These are phyloP conservation scores for Termitomyces eurrhizus DNA, from an alignment of 768 basidiomycete genomes.

Conservation along the genomic window DNA sequence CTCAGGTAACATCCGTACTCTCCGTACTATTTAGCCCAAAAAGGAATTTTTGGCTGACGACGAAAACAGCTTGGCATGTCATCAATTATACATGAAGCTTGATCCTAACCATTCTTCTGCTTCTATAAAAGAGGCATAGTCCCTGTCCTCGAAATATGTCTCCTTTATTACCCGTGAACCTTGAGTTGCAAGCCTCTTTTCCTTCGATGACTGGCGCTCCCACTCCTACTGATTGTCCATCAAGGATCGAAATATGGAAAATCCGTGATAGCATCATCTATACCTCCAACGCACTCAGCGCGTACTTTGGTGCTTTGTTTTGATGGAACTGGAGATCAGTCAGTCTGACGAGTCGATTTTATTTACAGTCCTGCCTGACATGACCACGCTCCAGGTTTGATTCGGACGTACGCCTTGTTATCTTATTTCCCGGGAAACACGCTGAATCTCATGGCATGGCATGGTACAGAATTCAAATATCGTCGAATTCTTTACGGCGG, in stretches of 20 bases:
- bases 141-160: not conserved
- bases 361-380: not conserved
- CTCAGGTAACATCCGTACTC: too few relatives aligned
- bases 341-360: slow-evolving; percentile 1
- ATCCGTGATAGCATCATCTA: not conserved
- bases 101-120: not conserved
- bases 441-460: not conserved
- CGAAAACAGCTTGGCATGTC: not conserved
- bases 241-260: not conserved
- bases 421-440: not conserved
- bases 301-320: slow-evolving; percentile 67
- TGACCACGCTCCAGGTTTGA: slow-evolving; percentile 25
- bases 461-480: slow-evolving; percentile 44
- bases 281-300: slow-evolving; percentile 26
- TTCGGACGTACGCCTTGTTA: slow-evolving; percentile 28
- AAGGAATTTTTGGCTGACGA: not conserved
- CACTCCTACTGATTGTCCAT: not conserved
- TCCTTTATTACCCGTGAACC: not conserved
- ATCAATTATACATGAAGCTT: not conserved
- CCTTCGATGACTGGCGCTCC: not conserved
- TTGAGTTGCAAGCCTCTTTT: not conserved
- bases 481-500: slow-evolving; percentile 45
- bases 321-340: slow-evolving; percentile 55
- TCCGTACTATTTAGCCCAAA: too few relatives aligned
- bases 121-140: not conserved